A percentile compares a stretch with the other conserved stretches of the same genome.
phyloP scores from a whole-genome alignment of 2,329 filamentous ascomycete genomes.

The Piedraia hortae region DNA sequence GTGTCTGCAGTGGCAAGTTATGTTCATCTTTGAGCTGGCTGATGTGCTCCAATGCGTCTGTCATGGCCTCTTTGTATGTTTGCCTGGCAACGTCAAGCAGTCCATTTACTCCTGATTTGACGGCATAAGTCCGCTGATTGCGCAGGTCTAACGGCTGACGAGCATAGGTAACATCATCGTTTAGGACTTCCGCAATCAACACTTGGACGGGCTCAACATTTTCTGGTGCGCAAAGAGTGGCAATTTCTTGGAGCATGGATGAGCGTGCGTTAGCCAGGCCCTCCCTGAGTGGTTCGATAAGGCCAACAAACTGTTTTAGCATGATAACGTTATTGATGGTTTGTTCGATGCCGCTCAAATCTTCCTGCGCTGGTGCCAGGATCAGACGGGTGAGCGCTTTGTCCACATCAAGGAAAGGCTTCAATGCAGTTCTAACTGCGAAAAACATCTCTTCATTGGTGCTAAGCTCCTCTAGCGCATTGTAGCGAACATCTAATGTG shows the following conservation, averaged over 20 bases:
- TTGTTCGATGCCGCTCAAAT: slow-evolving; percentile 44
- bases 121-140: slow-evolving; percentile 73
- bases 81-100: slow-evolving; percentile 70
- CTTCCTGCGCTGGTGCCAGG: slow-evolving; percentile 37
- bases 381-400: slow-evolving; percentile 62
- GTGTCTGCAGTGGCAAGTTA: slow-evolving; percentile 34
- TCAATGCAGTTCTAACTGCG: slow-evolving; percentile 47
- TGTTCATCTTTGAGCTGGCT: slow-evolving; percentile 32
- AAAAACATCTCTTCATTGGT: slow-evolving; percentile 66
- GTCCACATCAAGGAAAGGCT: slow-evolving; percentile 52
- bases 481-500: slow-evolving; percentile 45
- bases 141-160: slow-evolving; percentile 57
- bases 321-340: slow-evolving; percentile 67
- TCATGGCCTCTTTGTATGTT: slow-evolving; percentile 67
- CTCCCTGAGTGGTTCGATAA: slow-evolving; percentile 38
- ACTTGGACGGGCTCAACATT: slow-evolving; percentile 32
- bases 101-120: slow-evolving; percentile 62
- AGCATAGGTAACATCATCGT: slow-evolving; percentile 55
- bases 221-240: slow-evolving; percentile 36
- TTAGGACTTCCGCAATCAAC: slow-evolving; percentile 43
- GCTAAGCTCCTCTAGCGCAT: slow-evolving; percentile 59
- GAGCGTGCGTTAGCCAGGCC: slow-evolving; percentile 37
- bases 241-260: slow-evolving; percentile 37
- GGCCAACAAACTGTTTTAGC: slow-evolving; percentile 53
- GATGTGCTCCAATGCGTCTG: slow-evolving; percentile 47